Conservation (phyloP, 345 rosid species). For the Murraya koenigii region DNA sequence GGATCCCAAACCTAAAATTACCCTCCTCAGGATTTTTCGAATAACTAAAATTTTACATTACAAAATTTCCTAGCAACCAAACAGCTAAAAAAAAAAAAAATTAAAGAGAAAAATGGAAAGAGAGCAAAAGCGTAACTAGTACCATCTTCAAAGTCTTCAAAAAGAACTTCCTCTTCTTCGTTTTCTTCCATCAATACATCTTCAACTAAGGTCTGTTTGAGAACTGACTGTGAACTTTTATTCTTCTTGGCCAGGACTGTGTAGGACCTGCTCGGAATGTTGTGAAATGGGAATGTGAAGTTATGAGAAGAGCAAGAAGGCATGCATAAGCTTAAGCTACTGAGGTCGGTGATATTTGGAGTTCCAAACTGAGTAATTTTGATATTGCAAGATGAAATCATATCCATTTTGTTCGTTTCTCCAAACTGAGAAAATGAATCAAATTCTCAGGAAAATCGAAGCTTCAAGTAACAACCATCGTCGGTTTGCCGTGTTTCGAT, state of each 20-base stretch:
- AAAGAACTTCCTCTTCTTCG: conserved; percentile 46
- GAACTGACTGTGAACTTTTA: conserved; percentile 37
- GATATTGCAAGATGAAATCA: conserved; percentile 23
- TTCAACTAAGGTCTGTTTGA: conserved; percentile 38
- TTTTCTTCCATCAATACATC: conserved; percentile 43
- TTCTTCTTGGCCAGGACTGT: conserved; percentile 50
- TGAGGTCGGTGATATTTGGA: neutral
- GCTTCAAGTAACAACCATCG: neutral
- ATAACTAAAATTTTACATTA: neutral
- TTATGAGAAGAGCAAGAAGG: conserved; percentile 11
- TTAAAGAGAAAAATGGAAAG: neutral
- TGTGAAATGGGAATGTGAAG: conserved; percentile 24
- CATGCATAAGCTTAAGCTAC: conserved; percentile 19
- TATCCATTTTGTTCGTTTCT: conserved; percentile 29
- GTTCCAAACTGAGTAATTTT: conserved; percentile 5
- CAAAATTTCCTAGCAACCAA: neutral
- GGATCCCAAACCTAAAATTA: neutral
- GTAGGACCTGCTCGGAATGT: conserved; percentile 15
- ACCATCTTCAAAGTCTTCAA: conserved; percentile 62
- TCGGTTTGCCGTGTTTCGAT: neutral
- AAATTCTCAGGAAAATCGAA: neutral
- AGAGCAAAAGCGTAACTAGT: conserved; percentile 15
- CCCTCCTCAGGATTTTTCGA: neutral
- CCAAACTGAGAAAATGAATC: neutral
- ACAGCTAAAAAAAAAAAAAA: neutral